These are phyloP conservation scores for Petunia axillaris DNA, from an alignment of 257 asterid genomes.

Conservation along the genomic window DNA sequence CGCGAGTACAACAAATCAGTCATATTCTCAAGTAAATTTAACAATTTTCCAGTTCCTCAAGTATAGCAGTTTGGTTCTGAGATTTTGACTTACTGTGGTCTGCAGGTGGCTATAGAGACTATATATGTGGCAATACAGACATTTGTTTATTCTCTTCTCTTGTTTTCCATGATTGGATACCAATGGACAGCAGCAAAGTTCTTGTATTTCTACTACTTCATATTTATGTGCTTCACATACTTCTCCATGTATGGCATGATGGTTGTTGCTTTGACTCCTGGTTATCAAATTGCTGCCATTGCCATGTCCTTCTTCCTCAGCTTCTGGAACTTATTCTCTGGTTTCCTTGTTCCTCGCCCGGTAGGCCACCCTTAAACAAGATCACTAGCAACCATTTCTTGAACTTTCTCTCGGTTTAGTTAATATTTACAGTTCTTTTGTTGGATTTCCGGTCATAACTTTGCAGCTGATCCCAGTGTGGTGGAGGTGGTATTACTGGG, in stretches of 20 bases:
- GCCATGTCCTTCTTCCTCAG: constrained; percentile 82
- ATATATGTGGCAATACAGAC: constrained; percentile 76
- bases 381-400: not conserved
- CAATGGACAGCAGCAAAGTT: constrained; percentile 67
- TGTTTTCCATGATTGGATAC: constrained; percentile 82
- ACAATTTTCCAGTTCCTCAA: constrained; percentile 3
- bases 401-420: not conserved
- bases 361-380: constrained; percentile 38
- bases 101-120: constrained; percentile 79
- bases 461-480: constrained; percentile 78
- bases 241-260: constrained; percentile 94
- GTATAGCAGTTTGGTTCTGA: not conserved
- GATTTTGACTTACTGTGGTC: not conserved
- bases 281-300: constrained; percentile 77
- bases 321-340: constrained; percentile 92
- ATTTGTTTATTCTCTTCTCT: constrained; percentile 54
- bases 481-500: constrained; percentile 98
- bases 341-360: constrained; percentile 82
- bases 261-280: constrained; percentile 87
- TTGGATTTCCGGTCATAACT: not conserved
- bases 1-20: not conserved
- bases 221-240: constrained; percentile 86
- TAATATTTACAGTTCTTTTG: not conserved
- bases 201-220: constrained; percentile 78
- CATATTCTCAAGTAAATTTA: not conserved